Evolutionary conservation across 83 land plant species (phyloP), one percentile per base, ranked within the genome.

Genomic region (Larix sibirica): DNA sequence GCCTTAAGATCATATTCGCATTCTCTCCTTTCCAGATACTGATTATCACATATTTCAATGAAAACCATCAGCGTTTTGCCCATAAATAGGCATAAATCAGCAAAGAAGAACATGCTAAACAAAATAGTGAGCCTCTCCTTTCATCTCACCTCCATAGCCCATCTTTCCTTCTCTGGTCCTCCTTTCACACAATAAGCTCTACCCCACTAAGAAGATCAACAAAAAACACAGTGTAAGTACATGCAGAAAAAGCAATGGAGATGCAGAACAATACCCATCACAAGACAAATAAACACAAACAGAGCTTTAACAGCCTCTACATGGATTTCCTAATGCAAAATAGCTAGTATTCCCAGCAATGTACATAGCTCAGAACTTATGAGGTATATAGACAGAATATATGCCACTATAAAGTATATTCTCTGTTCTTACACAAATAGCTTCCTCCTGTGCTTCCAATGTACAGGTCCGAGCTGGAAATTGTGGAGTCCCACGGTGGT

Each of bases 401-500:
- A 44, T 44, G 50, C 8, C 9, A 44, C 9, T 44, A 44, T 44
- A 44, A 44, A 8, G 8, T 33, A 44, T 7, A 44, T 44, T 44
- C 50, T 44, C 50, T 44, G 6, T 16, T 84, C 96, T 89, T 86
- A 94, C 96, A 50, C 95, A 94, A 4, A 94, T 79, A 8, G 92
- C 84, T 85, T 88, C 95, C 67, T 89, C 87, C 20, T 79, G 18
- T 4, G 88, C 62, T 73, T 94, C 95, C 90, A 94, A 81, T 8
- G 96, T 89, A 80, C 88, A 91, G 60, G 93, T 92, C 79, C 96
- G 82, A 28, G 95, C 96, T 33, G 96, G 95, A n/a, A 83, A 69
- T 71, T 92, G 88, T 6, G 96, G 96, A 1, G 96, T 92, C 24
- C 96, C 96, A 81, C 96, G 84, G 68, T 94, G 96, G 84, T 94